phyloP scores from a whole-genome alignment of 2,329 filamentous ascomycete genomes.

The Diaporthe batatas region DNA sequence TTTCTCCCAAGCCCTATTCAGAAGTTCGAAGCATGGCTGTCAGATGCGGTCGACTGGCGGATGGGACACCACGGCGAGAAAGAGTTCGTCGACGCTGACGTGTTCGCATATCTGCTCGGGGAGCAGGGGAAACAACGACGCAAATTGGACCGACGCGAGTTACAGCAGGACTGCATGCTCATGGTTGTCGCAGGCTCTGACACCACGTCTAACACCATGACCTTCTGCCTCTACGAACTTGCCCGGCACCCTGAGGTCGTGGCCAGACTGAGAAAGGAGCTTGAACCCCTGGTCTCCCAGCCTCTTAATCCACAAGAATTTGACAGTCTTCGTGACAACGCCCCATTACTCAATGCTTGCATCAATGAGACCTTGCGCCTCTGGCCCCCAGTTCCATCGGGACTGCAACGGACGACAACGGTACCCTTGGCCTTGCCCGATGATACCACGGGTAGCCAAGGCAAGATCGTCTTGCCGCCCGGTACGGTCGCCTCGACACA shows the following conservation, averaged over 20 bases:
- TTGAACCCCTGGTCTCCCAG: not conserved
- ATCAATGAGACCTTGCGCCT: slow-evolving; percentile 19
- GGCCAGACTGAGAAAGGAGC: slow-evolving; percentile 58
- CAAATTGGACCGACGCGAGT: slow-evolving; percentile 13
- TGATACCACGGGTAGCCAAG: slow-evolving; percentile 5
- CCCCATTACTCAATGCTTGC: not conserved
- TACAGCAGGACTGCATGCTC: slow-evolving; percentile 22
- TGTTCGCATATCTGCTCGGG: slow-evolving; percentile 5
- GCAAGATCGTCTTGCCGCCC: slow-evolving; percentile 13
- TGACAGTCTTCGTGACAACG: not conserved
- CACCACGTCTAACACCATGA: slow-evolving; percentile 73
- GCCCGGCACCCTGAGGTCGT: slow-evolving; percentile 61
- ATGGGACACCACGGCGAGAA: slow-evolving; percentile 24
- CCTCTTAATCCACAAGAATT: slow-evolving; percentile 2
- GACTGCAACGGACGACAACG: not conserved
- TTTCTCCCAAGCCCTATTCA: slow-evolving; percentile 18
- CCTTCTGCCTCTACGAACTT: slow-evolving; percentile 73
- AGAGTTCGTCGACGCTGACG: slow-evolving; percentile 5
- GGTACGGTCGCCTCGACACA: slow-evolving; percentile 28
- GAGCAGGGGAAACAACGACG: slow-evolving; percentile 19
- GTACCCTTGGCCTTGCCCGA: not conserved
- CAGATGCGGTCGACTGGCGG: slow-evolving; percentile 13
- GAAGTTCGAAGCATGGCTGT: slow-evolving; percentile 16
- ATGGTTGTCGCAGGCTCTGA: slow-evolving; percentile 61
- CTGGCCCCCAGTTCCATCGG: slow-evolving; percentile 9